Percentiles rank a stretch among this genome's conserved stretches.
Conservation (phyloP, 768 basidiomycete genomes). For the Pleurotus djamor region DNA sequence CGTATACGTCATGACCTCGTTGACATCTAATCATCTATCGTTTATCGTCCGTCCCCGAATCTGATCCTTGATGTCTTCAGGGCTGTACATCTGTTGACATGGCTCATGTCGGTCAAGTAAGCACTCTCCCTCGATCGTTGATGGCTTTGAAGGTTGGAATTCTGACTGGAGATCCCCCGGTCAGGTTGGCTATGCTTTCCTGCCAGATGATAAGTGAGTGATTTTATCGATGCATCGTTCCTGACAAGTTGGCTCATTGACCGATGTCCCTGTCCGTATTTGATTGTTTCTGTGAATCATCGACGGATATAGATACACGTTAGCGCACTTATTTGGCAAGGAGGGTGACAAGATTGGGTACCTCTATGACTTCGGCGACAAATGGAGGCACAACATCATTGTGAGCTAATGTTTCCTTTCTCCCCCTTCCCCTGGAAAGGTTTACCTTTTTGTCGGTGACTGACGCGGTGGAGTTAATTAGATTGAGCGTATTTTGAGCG, state of each 20-base stretch:
- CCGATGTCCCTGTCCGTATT: no score
- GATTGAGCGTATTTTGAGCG: conserved; percentile 17
- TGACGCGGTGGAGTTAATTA: neutral
- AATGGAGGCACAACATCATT: conserved; percentile 26
- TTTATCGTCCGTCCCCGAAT: no score
- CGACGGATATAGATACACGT: conserved; percentile 9
- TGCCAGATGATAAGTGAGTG: conserved; percentile 23
- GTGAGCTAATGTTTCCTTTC: conserved; percentile 11
- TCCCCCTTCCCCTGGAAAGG: neutral
- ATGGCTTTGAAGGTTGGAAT: neutral
- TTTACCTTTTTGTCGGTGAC: no score
- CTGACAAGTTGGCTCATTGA: neutral
- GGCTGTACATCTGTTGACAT: conserved; percentile 15
- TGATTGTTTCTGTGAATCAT: neutral
- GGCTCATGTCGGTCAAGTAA: conserved; percentile 16
- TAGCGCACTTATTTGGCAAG: conserved; percentile 24
- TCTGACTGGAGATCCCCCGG: neutral
- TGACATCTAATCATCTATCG: neutral
- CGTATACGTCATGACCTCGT: neutral
- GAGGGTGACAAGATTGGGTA: conserved; percentile 27
- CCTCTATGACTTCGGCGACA: conserved; percentile 31
- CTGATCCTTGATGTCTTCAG: neutral
- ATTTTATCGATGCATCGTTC: neutral
- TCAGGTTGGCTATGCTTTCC: conserved; percentile 24
- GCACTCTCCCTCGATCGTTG: neutral